Evolutionary conservation across 257 asterid genomes (phyloP), one percentile per base, ranked within the genome.

Genomic region (Solanum acaule): DNA sequence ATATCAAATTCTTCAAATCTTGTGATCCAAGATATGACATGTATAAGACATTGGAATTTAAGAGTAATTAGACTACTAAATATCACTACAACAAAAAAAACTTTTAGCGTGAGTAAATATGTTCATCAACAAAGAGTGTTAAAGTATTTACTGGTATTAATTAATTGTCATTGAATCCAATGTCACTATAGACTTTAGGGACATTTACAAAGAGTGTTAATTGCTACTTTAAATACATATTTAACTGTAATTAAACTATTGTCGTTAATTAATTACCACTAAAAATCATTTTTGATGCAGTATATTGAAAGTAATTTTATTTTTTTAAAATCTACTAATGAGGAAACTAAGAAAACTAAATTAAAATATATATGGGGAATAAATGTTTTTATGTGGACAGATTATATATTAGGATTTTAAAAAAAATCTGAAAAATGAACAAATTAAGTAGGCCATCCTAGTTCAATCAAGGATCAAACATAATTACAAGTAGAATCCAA

Each of bases 171-270:
- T 49, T 49, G 8, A 49, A 49, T 49, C 8, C 3, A 49, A 49
- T 0, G 1, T 15, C 22, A 0, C 22, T 49, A 15, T 2, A 2
- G 1, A 0, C 3, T 49, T 49, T 2, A 15, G 8, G 0, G 22
- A 49, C 22, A 49, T 49, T 49, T 49, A 49, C 9, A 49, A 49
- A 15, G 22, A 15, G 3, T 49, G 22, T 15, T 49, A 49, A 49
- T 15, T 2, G 22, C 7, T 1, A 1, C 6, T 49, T 15, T 15
- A 49, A 49, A 49, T 49, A 5, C 6, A 49, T 49, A 15, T 49
- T 49, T 49, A 49, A 49, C 22, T 49, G 8, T 15, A 15, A 49
- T 0, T 15, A 49, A 44, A 44, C 0, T 0, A 49, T 49, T 49
- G 0, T 0, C 22, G 18, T 15, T 49, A 49, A 49, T 6, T 49